Percentiles rank a stretch among this genome's conserved stretches.
Conservation (phyloP, 257 asterid genomes). For the Solanum verrucosum region DNA sequence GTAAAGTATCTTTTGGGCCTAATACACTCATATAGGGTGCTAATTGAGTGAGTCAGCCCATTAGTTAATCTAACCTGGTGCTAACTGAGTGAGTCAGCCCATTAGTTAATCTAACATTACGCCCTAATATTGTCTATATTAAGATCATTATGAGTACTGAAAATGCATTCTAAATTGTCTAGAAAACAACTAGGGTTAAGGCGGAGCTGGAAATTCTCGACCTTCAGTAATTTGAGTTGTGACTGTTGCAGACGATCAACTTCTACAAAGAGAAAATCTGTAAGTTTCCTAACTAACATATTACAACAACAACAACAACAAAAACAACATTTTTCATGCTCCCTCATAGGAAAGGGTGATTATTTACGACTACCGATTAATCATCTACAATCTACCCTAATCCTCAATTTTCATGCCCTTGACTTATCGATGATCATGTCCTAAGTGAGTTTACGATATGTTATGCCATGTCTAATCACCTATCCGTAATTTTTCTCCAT, state of each 20-base stretch:
- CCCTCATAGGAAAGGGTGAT: neutral
- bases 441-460: neutral
- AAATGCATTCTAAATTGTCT: neutral
- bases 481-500: neutral
- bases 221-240: neutral
- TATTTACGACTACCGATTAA: no score
- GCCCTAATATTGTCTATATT: neutral
- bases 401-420: neutral
- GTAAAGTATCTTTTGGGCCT: neutral
- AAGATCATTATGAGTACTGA: neutral
- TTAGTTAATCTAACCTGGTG: neutral
- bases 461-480: neutral
- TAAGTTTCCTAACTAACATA: neutral
- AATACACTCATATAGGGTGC: neutral
- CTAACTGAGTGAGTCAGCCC: no score
- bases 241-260: neutral
- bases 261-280: neutral
- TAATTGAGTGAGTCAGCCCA: neutral
- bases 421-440: neutral
- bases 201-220: no score
- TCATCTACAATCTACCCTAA: neutral
- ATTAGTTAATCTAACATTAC: neutral
- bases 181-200: neutral
- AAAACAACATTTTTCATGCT: neutral
- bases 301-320: neutral